Evolutionary conservation across 1,284 basidiomycete genomes (phyloP).

Genomic region (Sanghuangporus baumii): DNA sequence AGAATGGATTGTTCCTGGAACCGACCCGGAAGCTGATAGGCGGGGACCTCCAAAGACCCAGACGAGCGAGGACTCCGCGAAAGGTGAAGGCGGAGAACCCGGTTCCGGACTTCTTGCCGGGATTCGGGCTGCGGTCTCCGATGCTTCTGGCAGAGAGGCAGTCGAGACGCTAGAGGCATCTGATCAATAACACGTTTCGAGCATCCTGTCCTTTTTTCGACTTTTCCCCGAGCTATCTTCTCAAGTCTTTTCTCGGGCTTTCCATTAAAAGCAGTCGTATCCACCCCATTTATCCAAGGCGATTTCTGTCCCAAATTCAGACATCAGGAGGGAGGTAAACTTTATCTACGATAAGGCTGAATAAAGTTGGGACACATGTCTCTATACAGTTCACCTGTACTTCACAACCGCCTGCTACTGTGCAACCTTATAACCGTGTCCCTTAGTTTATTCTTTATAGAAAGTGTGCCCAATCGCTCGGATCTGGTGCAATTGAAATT

Average conservation of each 20-base stretch:
- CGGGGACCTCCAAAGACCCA: constrained; percentile 24
- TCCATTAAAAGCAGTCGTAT: too few species aligned
- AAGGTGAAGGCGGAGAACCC: constrained; percentile 17
- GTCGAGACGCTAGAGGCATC: constrained; percentile 26
- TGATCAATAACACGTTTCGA: neutral
- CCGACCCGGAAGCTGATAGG: constrained; percentile 15
- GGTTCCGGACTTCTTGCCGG: constrained; percentile 23
- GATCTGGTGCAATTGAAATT: too few species aligned
- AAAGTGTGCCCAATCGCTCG: too few species aligned
- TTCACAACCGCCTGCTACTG: too few species aligned
- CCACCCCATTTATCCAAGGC: too few species aligned
- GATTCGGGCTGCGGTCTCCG: constrained; percentile 25
- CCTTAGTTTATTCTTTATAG: too few species aligned
- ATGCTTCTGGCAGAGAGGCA: constrained; percentile 19
- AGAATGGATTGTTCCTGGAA: constrained; percentile 29
- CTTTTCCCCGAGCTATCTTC: neutral
- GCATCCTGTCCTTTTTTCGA: neutral
- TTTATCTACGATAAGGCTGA: too few species aligned
- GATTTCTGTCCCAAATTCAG: too few species aligned
- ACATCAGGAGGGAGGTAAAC: too few species aligned
- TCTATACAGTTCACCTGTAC: too few species aligned
- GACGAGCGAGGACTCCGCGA: constrained; percentile 23
- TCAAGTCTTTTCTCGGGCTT: neutral
- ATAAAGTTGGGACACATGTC: too few species aligned
- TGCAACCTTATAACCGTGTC: too few species aligned